Conservation (phyloP, 305 asterid species). For the Stenogyne calaminthoides region DNA sequence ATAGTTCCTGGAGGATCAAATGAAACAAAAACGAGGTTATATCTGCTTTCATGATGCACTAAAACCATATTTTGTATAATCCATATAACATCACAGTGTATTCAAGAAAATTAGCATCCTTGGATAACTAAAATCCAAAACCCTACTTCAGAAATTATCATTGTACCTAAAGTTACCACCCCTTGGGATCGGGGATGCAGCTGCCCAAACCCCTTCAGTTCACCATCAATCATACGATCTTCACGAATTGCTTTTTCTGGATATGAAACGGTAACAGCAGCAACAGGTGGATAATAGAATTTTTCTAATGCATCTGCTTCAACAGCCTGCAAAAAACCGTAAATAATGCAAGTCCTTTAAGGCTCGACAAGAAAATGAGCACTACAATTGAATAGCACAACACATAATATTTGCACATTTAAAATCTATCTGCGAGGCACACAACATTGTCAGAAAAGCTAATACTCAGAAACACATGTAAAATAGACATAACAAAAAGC, state of each 20-base stretch:
- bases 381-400: conserved; percentile 21
- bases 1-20: conserved; percentile 71
- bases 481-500: conserved; percentile 8
- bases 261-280: conserved; percentile 87
- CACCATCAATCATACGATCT: conserved; percentile 76
- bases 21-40: conserved; percentile 22
- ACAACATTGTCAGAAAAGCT: background rate
- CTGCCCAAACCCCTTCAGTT: conserved; percentile 96
- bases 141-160: conserved; percentile 8
- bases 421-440: background rate
- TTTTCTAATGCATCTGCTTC: conserved; percentile 80
- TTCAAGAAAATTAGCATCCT: conserved; percentile 11
- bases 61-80: conserved; percentile 9
- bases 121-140: conserved; percentile 12
- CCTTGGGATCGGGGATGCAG: conserved; percentile 98
- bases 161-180: conserved; percentile 87
- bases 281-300: conserved; percentile 95
- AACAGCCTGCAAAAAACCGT: conserved; percentile 48
- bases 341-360: background rate
- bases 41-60: conserved; percentile 1
- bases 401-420: background rate
- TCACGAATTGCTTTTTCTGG: conserved; percentile 81
- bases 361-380: conserved; percentile 17
- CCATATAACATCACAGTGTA: conserved; percentile 14
- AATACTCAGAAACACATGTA: background rate